Evolutionary conservation across 2,329 filamentous ascomycete species (phyloP).

Genomic region (Nigrospora sphaerica): DNA sequence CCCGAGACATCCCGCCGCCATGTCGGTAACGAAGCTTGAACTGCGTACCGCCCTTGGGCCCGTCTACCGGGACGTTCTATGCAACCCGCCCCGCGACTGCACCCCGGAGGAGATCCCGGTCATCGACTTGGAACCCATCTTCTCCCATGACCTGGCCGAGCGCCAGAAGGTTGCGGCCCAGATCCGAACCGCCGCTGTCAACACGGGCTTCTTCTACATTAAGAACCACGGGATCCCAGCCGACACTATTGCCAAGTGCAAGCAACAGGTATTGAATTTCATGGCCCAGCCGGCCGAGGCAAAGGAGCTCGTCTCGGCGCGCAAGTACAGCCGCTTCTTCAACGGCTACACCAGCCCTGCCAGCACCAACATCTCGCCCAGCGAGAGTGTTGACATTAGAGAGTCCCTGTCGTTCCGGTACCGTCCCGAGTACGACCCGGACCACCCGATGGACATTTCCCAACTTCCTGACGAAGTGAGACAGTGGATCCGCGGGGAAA

Average conservation of each 20-base stretch:
- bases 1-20: conserved; percentile 2
- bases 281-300: conserved; percentile 36
- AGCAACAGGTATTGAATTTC: conserved; percentile 29
- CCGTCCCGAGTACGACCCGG: conserved; percentile 43
- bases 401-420: conserved; percentile 47
- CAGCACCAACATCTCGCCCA: conserved; percentile 39
- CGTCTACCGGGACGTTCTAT: conserved; percentile 23
- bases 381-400: conserved; percentile 40
- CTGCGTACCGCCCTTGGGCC: conserved; percentile 23
- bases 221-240: conserved; percentile 38
- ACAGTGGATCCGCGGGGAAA: conserved; percentile 34
- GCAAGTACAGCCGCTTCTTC: conserved; percentile 30
- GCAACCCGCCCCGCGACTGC: conserved; percentile 19
- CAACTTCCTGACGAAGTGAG: conserved; percentile 35
- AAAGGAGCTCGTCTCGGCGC: conserved; percentile 31
- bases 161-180: conserved; percentile 30
- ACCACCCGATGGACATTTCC: conserved; percentile 27
- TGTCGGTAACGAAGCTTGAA: conserved; percentile 21
- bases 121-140: conserved; percentile 39
- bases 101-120: conserved; percentile 41
- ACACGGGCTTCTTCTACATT: conserved; percentile 50
- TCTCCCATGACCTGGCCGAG: conserved; percentile 25
- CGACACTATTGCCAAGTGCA: conserved; percentile 24
- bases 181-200: conserved; percentile 38
- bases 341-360: conserved; percentile 39